phyloP scores from a whole-genome alignment of 805 yeast species.

The Zygosaccharomyces gambellarensis region DNA sequence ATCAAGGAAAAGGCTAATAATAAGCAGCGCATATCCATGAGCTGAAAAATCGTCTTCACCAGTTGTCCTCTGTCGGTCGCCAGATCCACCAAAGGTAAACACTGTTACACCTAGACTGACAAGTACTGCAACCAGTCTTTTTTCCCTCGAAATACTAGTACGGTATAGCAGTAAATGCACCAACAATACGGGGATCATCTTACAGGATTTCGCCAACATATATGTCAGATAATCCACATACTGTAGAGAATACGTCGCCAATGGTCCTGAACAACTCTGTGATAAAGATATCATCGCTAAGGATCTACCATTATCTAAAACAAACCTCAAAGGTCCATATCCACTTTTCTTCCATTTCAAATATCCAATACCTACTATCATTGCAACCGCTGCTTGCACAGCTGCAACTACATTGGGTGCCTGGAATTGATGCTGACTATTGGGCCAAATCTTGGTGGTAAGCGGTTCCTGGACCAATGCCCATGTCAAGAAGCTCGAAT shows the following conservation, averaged over 20 bases:
- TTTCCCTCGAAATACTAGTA: slow-evolving; percentile 65
- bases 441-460: slow-evolving; percentile 67
- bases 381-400: slow-evolving; percentile 70
- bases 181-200: slow-evolving; percentile 88
- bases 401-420: slow-evolving; percentile 76
- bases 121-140: slow-evolving; percentile 68
- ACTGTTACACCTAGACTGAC: slow-evolving; percentile 80
- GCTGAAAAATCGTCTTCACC: slow-evolving; percentile 36
- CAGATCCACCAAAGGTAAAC: slow-evolving; percentile 58
- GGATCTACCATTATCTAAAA: slow-evolving; percentile 33
- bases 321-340: slow-evolving; percentile 34
- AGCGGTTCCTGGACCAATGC: slow-evolving; percentile 87
- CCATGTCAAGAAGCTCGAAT: slow-evolving; percentile 86
- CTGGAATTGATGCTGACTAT: slow-evolving; percentile 50
- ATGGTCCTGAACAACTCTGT: slow-evolving; percentile 76
- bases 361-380: slow-evolving; percentile 60
- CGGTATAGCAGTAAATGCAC: slow-evolving; percentile 71
- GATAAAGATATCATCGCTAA: slow-evolving; percentile 59
- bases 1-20: slow-evolving; percentile 68
- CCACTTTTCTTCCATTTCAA: slow-evolving; percentile 36
- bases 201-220: slow-evolving; percentile 87
- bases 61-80: slow-evolving; percentile 18
- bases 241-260: slow-evolving; percentile 70
- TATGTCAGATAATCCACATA: slow-evolving; percentile 85
- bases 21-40: slow-evolving; percentile 58